Conservation (phyloP, 768 basidiomycete species). For the Auriculariales sp. region DNA sequence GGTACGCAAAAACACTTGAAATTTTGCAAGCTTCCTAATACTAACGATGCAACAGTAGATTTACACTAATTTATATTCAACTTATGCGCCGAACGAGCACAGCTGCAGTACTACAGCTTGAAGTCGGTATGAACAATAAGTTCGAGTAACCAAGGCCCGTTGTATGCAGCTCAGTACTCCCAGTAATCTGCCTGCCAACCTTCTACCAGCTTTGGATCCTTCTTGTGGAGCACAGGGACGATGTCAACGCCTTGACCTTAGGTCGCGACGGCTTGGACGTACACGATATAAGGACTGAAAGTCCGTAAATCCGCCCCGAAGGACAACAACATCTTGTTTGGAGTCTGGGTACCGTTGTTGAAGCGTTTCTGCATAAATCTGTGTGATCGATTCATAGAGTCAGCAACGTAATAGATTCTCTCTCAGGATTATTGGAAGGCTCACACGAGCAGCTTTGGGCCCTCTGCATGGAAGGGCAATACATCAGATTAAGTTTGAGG, state of each 20-base stretch:
- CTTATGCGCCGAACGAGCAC: not conserved
- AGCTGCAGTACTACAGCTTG: not conserved
- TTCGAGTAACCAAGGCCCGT: no score
- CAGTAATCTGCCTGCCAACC: not conserved
- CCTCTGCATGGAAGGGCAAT: conserved; percentile 29
- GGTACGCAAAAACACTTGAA: not conserved
- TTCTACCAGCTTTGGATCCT: conserved; percentile 2
- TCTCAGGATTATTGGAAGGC: not conserved
- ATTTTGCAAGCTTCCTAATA: not conserved
- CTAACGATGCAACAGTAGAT: not conserved
- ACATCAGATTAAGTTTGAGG: not conserved
- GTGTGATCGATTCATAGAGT: conserved; percentile 1
- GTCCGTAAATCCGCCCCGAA: conserved; percentile 55
- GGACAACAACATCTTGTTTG: conserved; percentile 43
- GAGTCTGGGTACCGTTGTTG: conserved; percentile 25
- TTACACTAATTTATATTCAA: not conserved
- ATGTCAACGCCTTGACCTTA: not conserved
- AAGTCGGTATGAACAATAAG: no score
- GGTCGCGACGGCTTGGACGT: not conserved
- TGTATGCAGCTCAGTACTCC: no score
- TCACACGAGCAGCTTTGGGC: conserved; percentile 61
- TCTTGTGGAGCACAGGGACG: not conserved
- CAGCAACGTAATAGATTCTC: conserved; percentile 1
- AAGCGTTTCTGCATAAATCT: conserved; percentile 56
- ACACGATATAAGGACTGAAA: conserved; percentile 45